These are phyloP conservation scores for Leucocoprinus leucothites DNA, from an alignment of 768 basidiomycete species.

Conservation along the genomic window DNA sequence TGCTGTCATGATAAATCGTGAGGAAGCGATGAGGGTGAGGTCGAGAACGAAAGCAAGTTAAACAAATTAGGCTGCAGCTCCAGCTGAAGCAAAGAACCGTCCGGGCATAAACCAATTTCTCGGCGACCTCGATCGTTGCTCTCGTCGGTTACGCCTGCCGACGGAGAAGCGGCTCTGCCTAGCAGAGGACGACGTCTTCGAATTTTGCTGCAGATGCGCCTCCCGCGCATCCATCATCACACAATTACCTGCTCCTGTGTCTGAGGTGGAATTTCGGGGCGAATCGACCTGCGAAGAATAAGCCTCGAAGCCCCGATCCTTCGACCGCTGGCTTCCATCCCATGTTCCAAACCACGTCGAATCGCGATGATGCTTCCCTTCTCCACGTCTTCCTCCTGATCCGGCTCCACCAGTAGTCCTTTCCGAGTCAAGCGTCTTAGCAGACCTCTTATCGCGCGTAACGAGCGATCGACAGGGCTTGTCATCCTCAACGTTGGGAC, in stretches of 20 bases:
- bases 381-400: background rate
- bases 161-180: conserved; percentile 26
- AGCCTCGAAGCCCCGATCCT: conserved; percentile 1
- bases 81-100: conserved; percentile 44
- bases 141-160: conserved; percentile 9
- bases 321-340: conserved; percentile 3
- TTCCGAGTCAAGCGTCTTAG: conserved; percentile 7
- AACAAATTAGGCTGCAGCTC: conserved; percentile 23
- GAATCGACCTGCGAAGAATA: conserved; percentile 9
- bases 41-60: background rate
- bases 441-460: conserved; percentile 12
- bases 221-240: conserved; percentile 11
- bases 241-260: background rate
- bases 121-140: conserved; percentile 29
- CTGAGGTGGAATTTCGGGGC: conserved; percentile 24
- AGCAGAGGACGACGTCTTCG: conserved; percentile 12
- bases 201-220: conserved; percentile 17
- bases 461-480: conserved; percentile 13
- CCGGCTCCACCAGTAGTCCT: background rate
- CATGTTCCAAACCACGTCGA: conserved; percentile 10
- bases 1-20: conserved; percentile 1
- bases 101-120: conserved; percentile 55
- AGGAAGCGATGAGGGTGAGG: background rate
- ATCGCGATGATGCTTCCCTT: background rate
- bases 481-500: conserved; percentile 5